Base-by-base conservation (phyloP, 768 basidiomycete genomes). In the Psilocybe cubensis region DNA sequence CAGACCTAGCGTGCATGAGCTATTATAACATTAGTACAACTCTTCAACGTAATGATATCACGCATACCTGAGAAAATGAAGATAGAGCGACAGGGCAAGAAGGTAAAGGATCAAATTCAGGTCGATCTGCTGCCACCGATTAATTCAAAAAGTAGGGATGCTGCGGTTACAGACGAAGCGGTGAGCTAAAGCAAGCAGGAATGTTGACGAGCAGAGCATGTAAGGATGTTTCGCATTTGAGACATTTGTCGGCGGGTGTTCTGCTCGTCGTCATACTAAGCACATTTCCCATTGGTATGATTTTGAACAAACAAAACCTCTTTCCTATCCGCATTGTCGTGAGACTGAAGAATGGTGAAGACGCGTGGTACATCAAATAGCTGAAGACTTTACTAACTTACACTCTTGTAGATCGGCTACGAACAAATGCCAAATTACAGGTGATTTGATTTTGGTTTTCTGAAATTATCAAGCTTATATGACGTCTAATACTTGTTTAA, bases 151-250 rank as follows among this genome's bases (percentile, higher is more conserved):
- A 17, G 18, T 28, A 27, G 14, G 23, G 11, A 25, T 8, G 23
- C 20, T 21, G 25, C 9, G 23, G 23, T 9, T 48, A 28, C 28
- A 20, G 12, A 24, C 42, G 12, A 48, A 23, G 38, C 12, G 31
- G 33, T 35, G 18, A 17, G 8, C 29, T 35, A 40, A 8, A 9
- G 18, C 21, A 25, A 17, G 24, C 21, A 21, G 11, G 48, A n/a
- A n/a, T 23, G 27, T 50, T 31, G 23, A 38, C 4, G 33, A 33
- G 7, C n/a, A 31, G 28, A 28, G 28, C 29, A 28, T 28, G 43
- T 33, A 45, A 48, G 12, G 29, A 44, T 23, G 52, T 44, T 38
- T 44, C 41, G n/a, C 27, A 54, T 54, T 28, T 54, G 43, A 54
- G 52, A 54, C 52, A 54, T 54, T 54, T 42, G 23, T 40, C 20